These are phyloP conservation scores for Tritrichomonas musculus DNA, from an alignment of 208 protist species.

Conservation along the genomic window DNA sequence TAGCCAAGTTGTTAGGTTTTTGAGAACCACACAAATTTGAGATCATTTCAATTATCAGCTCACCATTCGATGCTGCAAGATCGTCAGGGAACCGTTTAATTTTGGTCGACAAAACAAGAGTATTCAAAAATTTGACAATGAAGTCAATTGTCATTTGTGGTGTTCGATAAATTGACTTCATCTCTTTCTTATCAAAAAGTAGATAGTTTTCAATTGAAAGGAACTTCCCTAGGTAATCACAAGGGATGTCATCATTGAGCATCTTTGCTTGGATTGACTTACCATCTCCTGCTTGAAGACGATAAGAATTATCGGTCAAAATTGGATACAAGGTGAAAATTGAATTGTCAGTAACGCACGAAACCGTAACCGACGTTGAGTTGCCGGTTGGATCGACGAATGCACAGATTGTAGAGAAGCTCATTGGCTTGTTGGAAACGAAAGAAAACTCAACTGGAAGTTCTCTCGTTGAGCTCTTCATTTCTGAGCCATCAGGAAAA, in stretches of 20 bases:
- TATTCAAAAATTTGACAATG: not conserved
- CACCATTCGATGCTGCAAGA: not conserved
- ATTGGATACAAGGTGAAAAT: conserved; percentile 6
- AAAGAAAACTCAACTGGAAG: not conserved
- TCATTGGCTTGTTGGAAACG: not conserved
- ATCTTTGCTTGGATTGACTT: not conserved
- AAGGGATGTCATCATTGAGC: not conserved
- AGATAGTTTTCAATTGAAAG: not conserved
- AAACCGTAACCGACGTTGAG: not conserved
- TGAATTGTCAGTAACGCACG: not conserved
- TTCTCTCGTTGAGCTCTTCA: not conserved
- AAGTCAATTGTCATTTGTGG: not conserved
- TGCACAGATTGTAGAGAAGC: not conserved
- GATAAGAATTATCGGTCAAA: not conserved
- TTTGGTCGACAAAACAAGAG: not conserved
- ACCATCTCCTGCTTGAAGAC: not conserved
- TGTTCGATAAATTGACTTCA: not conserved
- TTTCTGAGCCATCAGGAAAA: not conserved
- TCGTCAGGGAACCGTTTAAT: not conserved
- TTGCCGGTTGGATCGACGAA: not conserved
- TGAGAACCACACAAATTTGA: not conserved
- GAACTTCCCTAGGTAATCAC: not conserved
- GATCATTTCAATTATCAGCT: not conserved
- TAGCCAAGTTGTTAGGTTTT: not conserved
- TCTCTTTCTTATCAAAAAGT: not conserved